phyloP scores from a whole-genome alignment of 176 grass and related monocot species.

The Stipa capillata region DNA sequence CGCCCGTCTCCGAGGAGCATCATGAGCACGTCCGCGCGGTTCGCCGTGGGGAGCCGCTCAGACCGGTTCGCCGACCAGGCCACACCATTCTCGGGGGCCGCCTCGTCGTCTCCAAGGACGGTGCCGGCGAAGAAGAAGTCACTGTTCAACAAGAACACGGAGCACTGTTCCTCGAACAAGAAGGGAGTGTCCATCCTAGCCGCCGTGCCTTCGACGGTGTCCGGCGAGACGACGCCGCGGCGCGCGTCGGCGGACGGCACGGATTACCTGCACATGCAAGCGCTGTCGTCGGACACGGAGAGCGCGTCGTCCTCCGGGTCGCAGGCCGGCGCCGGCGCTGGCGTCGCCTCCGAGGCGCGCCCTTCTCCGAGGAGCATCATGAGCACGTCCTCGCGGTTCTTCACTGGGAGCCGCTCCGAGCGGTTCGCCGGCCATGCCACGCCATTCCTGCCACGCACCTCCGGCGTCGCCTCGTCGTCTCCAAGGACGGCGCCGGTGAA shows the following conservation, averaged over 20 bases:
- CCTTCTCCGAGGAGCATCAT: constrained; percentile 2
- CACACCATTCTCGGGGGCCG: too few species aligned
- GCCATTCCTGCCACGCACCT: neutral
- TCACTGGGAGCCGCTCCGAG: neutral
- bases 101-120: too few species aligned
- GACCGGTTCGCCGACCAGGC: too few species aligned
- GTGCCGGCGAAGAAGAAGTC: too few species aligned
- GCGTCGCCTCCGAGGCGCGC: neutral
- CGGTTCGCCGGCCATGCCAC: constrained; percentile 4
- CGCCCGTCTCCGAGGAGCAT: too few species aligned
- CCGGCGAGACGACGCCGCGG: constrained; percentile 14
- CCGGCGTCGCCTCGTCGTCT: too few species aligned
- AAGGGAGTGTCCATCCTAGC: constrained; percentile 26
- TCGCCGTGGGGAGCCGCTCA: too few species aligned
- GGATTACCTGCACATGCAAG: neutral
- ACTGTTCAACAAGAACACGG: too few species aligned
- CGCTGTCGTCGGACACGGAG: constrained; percentile 46
- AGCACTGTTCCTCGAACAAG: constrained; percentile 21
- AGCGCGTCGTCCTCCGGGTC: constrained; percentile 42
- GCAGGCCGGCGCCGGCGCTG: neutral
- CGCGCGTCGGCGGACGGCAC: constrained; percentile 34
- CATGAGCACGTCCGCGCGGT: too few species aligned
- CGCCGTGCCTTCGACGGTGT: too few species aligned
- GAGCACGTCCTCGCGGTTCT: constrained; percentile 2
- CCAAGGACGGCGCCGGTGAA: neutral